Base-by-base conservation (phyloP, 352 stramenopile genomes). In the Pythium volutum region DNA sequence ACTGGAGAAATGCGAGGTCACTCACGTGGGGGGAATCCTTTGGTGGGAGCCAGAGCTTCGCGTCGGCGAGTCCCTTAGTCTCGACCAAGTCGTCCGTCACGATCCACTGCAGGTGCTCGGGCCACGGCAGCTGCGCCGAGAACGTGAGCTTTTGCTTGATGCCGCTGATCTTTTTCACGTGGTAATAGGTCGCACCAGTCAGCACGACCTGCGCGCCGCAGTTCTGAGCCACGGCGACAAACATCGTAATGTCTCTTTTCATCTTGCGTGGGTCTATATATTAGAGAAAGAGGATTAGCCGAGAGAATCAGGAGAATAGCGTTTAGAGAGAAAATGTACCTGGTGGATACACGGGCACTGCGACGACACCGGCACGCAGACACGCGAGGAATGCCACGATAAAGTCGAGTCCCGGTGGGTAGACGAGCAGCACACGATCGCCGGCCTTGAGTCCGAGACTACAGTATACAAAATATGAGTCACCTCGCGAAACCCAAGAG, bases 1-100 rank as follows among this genome's bases (percentile, higher is more conserved):
- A 99, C 80, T 99, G 98, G n/a, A 99, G 74, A 75, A 99, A 99
- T 22, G 97, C 97, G 5, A 98, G 71, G 47, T 76, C 77, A 11
- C 74, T 66, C 64, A 76, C 70, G 39, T 65, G 69, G 12, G 81
- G 81, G 6, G 71, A 62, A 31, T 77, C 70, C 48, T 36, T 58
- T 0, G 64, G 45, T 6, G 64, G 58, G 20, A 89, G 69, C 77
- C 75, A 85, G 22, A 76, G 64, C 29, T 54, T 61, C 45, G 55
- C 47, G n/a, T 84, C 68, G 31, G 46, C 46, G 6, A 88, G 52
- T 2, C 69, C 72, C 33, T 82, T 81, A 27, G 59, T 41, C 12
- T 81, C 66, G 15, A 90, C 68, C 34, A 91, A 66, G 55, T 86
- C 71, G 48, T 97, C 86, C 2, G 90, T 96, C 18, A 89, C 78